A percentile compares a stretch with the other conserved stretches of the same genome.
Evolutionary conservation across 176 grass and related monocot genomes (phyloP).

Genomic region (Lolium multiflorum): DNA sequence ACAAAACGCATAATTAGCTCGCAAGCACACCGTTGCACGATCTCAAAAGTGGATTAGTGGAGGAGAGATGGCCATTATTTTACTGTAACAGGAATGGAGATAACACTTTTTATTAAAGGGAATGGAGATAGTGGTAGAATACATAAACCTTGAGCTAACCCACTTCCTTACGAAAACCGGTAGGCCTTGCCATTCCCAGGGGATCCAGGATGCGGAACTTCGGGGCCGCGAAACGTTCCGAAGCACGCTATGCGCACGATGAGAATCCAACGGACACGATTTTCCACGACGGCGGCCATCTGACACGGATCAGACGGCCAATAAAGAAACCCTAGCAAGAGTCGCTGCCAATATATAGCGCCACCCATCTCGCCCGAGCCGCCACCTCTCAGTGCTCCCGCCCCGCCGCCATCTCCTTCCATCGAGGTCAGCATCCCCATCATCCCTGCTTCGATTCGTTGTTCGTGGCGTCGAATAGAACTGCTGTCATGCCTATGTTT

Average conservation of each 20-base stretch:
- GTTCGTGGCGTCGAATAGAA: neutral
- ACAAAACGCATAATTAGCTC: neutral
- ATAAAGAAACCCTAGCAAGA: neutral
- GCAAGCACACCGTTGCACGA: neutral
- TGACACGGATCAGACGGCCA: neutral
- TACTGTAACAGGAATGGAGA: neutral
- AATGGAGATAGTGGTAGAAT: too few species aligned
- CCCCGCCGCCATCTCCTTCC: neutral
- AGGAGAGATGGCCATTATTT: neutral
- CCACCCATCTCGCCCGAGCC: neutral
- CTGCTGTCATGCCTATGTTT: neutral
- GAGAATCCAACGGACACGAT: neutral
- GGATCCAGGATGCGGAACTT: constrained; percentile 13
- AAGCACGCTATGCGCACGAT: neutral
- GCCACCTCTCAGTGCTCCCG: neutral
- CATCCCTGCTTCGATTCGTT: neutral
- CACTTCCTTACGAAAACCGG: neutral
- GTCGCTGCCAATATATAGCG: neutral
- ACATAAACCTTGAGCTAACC: neutral
- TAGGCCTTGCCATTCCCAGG: neutral
- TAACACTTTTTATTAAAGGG: neutral
- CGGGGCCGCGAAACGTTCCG: neutral
- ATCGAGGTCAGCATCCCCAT: constrained; percentile 3
- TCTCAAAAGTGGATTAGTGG: neutral
- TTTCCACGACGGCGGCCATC: neutral